Evolutionary conservation across 139 green algal species (phyloP).

Genomic region (Penium margaritaceum): DNA sequence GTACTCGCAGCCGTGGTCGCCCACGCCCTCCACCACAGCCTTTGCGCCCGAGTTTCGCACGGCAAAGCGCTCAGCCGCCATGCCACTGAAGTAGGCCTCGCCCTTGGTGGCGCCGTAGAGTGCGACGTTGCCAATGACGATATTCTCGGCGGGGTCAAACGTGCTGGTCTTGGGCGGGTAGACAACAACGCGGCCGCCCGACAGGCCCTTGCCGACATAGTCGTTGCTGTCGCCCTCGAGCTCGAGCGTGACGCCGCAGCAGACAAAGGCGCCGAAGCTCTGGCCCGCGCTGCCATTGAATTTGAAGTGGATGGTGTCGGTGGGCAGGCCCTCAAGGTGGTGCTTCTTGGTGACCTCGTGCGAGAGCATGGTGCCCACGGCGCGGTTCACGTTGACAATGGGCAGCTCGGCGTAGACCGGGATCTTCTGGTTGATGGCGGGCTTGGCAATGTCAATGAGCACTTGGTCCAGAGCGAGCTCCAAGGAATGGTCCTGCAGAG

Average conservation of each 20-base stretch:
- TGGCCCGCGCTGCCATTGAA: slow-evolving; percentile 81
- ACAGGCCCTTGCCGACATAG: slow-evolving; percentile 86
- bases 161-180: slow-evolving; percentile 43
- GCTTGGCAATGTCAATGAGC: slow-evolving; percentile 66
- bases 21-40: slow-evolving; percentile 84
- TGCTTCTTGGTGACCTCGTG: slow-evolving; percentile 54
- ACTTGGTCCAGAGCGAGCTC: slow-evolving; percentile 70
- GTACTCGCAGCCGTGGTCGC: slow-evolving; percentile 91
- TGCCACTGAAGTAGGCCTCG: slow-evolving; percentile 80
- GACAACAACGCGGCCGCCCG: slow-evolving; percentile 39
- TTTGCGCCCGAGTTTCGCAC: slow-evolving; percentile 61
- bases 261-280: slow-evolving; percentile 74
- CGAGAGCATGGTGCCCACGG: slow-evolving; percentile 79
- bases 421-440: slow-evolving; percentile 54
- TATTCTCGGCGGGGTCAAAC: slow-evolving; percentile 76
- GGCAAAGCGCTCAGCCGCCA: slow-evolving; percentile 73
- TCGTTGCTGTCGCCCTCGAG: slow-evolving; percentile 90
- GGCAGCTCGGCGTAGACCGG: slow-evolving; percentile 67
- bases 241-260: slow-evolving; percentile 71
- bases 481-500: slow-evolving; percentile 84
- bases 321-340: slow-evolving; percentile 61
- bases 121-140: slow-evolving; percentile 90
- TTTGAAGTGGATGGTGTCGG: slow-evolving; percentile 79
- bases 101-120: slow-evolving; percentile 82
- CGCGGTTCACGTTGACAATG: slow-evolving; percentile 71